Evolutionary conservation across 1,139 yeast species (phyloP), one percentile per base, ranked within the genome.

Genomic region (Pichia sp.): DNA sequence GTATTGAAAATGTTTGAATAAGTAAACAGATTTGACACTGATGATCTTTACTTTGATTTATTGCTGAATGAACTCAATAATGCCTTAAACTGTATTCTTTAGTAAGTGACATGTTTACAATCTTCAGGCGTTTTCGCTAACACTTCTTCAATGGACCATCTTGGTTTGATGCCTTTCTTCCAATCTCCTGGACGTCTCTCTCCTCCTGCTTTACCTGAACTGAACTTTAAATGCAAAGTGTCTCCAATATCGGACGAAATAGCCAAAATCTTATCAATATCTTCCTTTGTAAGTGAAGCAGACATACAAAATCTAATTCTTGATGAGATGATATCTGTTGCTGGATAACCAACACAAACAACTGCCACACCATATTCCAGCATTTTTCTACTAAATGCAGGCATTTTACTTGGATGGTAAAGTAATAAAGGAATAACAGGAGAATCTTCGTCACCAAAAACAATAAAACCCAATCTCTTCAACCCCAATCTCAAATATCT

Each of bases 311-410:
- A 77, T 64, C 99, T 79, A 29, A 87, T 90, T 67, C 98, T 79
- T 9, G 95, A 86, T 44, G 90, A 79, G 35, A 86, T 81, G 53
- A 92, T 73, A 32, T 97, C 96, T 1, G 98, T 90, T 1, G 98
- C 98, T 8, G 99, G 99, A 61, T 92, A 92, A 31, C 97, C 96
- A 41, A 90, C 97, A 55, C 92, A 82, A 39, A 94, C 99, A 44
- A 92, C 92, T 5, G 98, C 98, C 51, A 92, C 81, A 46, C 85
- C 85, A 65, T 78, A 71, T 47, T 76, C 79, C 55, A 85, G 77
- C 73, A 92, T 75, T 74, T 78, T 75, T 62, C 96, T 77, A 38
- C 96, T 84, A 51, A 88, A 77, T 0, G 94, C 90, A 16, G 96
- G 94, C 95, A 92, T 87, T 64, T 88, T 90, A 33, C 94, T 81